phyloP scores from a whole-genome alignment of 2,329 filamentous ascomycete genomes.

The Parastagonospora avenae region DNA sequence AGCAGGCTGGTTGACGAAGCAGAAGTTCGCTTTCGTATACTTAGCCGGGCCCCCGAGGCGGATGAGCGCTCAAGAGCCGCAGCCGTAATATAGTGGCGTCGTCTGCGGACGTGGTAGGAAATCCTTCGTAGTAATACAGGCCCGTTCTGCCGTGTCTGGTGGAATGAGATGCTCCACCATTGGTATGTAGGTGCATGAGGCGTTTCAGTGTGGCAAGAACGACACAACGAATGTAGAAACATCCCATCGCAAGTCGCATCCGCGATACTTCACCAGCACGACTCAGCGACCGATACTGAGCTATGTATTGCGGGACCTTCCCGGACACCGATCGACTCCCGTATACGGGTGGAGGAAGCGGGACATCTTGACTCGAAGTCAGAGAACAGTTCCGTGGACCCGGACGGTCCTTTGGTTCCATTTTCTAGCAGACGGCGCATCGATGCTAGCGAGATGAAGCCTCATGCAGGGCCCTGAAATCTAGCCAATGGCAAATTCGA shows the following conservation, averaged over 20 bases:
- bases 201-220: neutral
- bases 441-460: neutral
- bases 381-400: neutral
- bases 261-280: no score
- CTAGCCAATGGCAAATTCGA: neutral
- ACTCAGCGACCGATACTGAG: neutral
- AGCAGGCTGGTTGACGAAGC: neutral
- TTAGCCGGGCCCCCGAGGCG: neutral
- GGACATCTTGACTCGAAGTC: neutral
- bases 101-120: neutral
- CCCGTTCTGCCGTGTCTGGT: neutral
- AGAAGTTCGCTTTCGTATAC: neutral
- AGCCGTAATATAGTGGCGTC: neutral
- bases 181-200: neutral
- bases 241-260: no score
- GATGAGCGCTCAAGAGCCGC: neutral
- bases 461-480: neutral
- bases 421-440: neutral
- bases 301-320: neutral
- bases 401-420: neutral
- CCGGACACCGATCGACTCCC: neutral
- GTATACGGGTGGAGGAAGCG: neutral
- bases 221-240: neutral
- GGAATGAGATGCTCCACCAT: neutral
- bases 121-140: constrained; percentile 1